phyloP scores from a whole-genome alignment of 495 filamentous ascomycete species.

The Stereocaulon alpinum region DNA sequence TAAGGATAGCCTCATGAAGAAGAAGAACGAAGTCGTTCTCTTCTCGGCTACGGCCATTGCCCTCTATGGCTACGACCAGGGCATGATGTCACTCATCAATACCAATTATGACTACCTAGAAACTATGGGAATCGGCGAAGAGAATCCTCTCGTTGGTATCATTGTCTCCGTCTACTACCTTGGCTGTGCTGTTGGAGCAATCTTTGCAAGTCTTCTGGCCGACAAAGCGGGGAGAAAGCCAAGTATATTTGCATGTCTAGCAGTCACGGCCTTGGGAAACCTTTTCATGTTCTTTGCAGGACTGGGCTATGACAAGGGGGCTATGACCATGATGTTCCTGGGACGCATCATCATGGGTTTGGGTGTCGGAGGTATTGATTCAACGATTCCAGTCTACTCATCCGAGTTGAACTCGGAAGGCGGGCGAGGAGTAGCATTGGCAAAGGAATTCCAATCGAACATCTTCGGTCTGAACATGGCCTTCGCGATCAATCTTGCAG shows the following conservation, averaged over 20 bases:
- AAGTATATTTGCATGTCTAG: conserved; percentile 39
- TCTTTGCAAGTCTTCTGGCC: conserved; percentile 38
- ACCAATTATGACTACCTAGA: conserved; percentile 45
- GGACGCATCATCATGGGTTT: conserved; percentile 46
- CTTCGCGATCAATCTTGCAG: conserved; percentile 35
- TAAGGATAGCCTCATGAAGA: conserved; percentile 18
- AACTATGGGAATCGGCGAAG: conserved; percentile 42
- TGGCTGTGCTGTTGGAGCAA: conserved; percentile 42
- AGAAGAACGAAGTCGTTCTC: conserved; percentile 37
- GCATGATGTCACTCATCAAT: conserved; percentile 51
- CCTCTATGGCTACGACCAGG: conserved; percentile 48
- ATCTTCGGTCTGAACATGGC: conserved; percentile 48
- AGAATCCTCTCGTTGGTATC: conserved; percentile 41
- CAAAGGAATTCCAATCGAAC: conserved; percentile 49
- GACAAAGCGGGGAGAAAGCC: conserved; percentile 41
- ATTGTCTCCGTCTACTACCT: conserved; percentile 52
- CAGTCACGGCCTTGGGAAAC: conserved; percentile 40
- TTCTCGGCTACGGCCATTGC: conserved; percentile 49
- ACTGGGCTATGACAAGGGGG: conserved; percentile 32
- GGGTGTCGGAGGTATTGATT: conserved; percentile 47
- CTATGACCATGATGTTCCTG: conserved; percentile 38
- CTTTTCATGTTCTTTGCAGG: conserved; percentile 46
- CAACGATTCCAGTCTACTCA: conserved; percentile 46
- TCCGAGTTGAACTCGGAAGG: conserved; percentile 41
- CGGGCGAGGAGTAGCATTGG: conserved; percentile 41